Conservation (phyloP, 2,329 filamentous ascomycete genomes). For the Arthrobotrys entomopaga region DNA sequence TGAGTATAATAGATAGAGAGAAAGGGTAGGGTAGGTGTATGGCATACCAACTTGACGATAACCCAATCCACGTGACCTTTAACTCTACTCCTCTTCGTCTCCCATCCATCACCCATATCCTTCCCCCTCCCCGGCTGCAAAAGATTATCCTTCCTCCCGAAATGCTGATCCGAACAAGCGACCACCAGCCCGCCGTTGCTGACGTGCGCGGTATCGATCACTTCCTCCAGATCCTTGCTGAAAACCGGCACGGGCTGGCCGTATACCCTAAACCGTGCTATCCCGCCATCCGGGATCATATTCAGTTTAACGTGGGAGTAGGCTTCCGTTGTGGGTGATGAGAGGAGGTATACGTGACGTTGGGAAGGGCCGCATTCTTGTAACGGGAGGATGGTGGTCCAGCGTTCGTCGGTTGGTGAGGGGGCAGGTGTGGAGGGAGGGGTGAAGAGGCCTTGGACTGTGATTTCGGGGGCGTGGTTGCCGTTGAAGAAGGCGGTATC, state of each 20-base stretch:
- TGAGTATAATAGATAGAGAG: neutral
- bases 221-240: conserved; percentile 71
- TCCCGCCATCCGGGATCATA: conserved; percentile 88
- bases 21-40: too few relatives aligned
- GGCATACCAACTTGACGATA: conserved; percentile 71
- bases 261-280: conserved; percentile 81
- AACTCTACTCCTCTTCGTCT: conserved; percentile 78
- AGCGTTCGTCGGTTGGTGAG: conserved; percentile 62
- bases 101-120: conserved; percentile 91
- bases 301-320: conserved; percentile 83
- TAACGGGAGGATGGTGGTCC: conserved; percentile 76
- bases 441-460: conserved; percentile 79
- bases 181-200: conserved; percentile 81
- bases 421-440: conserved; percentile 68
- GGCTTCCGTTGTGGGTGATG: conserved; percentile 69
- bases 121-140: conserved; percentile 80
- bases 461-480: conserved; percentile 82
- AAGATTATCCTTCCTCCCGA: conserved; percentile 81
- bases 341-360: conserved; percentile 77
- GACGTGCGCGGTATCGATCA: conserved; percentile 80
- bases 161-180: conserved; percentile 83
- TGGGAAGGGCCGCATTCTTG: conserved; percentile 79
- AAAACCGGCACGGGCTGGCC: conserved; percentile 81
- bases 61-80: conserved; percentile 81
- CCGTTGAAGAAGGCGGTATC: conserved; percentile 85